phyloP scores from a whole-genome alignment of 257 asterid genomes.

The Solanum neorickii region DNA sequence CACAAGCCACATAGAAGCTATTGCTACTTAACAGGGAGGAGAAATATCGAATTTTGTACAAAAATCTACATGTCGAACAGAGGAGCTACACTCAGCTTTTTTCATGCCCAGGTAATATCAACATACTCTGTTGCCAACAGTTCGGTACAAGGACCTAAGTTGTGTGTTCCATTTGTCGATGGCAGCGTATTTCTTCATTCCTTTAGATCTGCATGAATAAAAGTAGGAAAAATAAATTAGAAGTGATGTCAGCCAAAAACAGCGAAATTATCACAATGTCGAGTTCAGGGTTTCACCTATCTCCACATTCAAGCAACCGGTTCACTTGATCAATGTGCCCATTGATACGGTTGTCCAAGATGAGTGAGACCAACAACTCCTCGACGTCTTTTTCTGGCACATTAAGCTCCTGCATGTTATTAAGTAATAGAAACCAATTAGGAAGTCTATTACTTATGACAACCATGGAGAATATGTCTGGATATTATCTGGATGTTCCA shows the following conservation, averaged over 20 bases:
- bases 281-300: slow-evolving; percentile 41
- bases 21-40: background rate
- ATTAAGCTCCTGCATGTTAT: slow-evolving; percentile 68
- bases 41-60: background rate
- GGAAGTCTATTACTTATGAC: background rate
- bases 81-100: background rate
- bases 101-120: slow-evolving; percentile 12
- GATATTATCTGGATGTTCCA: background rate
- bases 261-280: background rate
- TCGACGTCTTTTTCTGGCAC: slow-evolving; percentile 96
- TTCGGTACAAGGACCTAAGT: slow-evolving; percentile 71
- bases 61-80: background rate
- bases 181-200: slow-evolving; percentile 85
- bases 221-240: background rate
- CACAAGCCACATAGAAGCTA: background rate
- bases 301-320: slow-evolving; percentile 86
- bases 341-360: slow-evolving; percentile 75
- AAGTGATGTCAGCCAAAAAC: background rate
- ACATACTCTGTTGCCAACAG: slow-evolving; percentile 70
- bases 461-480: background rate
- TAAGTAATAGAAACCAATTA: background rate
- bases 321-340: slow-evolving; percentile 98
- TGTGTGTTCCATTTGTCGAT: slow-evolving; percentile 94
- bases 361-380: slow-evolving; percentile 82
- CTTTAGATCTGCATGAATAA: slow-evolving; percentile 57